Base-by-base conservation (phyloP, 2,329 filamentous ascomycete species). In the Penicillium sp. region DNA sequence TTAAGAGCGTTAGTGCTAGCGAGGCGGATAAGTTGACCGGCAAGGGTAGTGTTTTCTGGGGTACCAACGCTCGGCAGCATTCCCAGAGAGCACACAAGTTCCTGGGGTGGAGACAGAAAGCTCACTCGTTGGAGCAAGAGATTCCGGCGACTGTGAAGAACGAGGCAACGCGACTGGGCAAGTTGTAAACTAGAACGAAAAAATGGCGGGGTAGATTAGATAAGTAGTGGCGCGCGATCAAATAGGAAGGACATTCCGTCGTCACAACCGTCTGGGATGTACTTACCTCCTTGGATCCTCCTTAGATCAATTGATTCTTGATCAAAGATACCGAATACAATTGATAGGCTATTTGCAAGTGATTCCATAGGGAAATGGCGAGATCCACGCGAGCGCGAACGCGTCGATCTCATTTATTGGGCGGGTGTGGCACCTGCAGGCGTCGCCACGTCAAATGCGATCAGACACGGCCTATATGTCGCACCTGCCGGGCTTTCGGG, bases 371-470 rank as follows among this genome's bases (percentile, higher is more conserved):
- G 8, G 19, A 14, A 53, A 64, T 62, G 62, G 60, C 26, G 25
- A 51, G 53, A 31, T 58, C 61, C 4, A 62, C 60, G 37, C 53
- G 55, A 50, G 31, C 50, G 13, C 58, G 62, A 14, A 37, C 60
- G 55, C 69, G 68, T 43, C 65, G 69, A 58, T 66, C 68, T 33
- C 72, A 75, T 59, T 61, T 66, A 2, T 58, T 75, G 14, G 72
- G 72, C 39, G 72, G 69, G 16, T 75, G 73, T 55, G 67, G 58
- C 44, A 73, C 69, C 14, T 75, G 72, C 55, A 68, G 72, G 27
- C 67, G 68, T 21, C 69, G 72, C 31, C 72, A 75, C 60, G 66
- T 73, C 31, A 75, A 73, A 64, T 75, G 73, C 53, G 73, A 75
- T 47, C 71, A 75, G 50, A 67, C 64, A 54, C 65, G 66, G 35